Evolutionary conservation across 495 filamentous ascomycete genomes (phyloP).

Genomic region (Trichoderma virens): DNA sequence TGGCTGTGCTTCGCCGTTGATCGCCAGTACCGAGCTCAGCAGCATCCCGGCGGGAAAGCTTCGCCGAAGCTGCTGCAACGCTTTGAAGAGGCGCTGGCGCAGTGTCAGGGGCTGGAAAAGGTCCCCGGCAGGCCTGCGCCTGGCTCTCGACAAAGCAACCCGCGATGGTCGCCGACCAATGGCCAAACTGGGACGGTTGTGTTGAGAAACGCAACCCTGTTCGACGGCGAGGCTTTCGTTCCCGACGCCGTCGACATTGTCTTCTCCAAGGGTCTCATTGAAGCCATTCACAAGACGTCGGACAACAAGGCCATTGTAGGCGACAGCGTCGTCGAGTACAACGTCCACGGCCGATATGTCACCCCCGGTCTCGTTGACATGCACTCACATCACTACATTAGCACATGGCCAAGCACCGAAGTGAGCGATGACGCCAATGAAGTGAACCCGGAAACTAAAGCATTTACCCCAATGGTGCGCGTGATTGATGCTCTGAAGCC

Average conservation of each 20-base stretch:
- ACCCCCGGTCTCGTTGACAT: constrained; percentile 49
- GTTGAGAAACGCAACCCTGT: constrained; percentile 28
- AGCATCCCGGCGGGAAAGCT: not conserved
- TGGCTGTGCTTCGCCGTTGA: not conserved
- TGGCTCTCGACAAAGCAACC: constrained; percentile 10
- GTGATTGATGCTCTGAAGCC: constrained; percentile 42
- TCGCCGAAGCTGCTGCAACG: not conserved
- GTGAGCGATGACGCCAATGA: constrained; percentile 33
- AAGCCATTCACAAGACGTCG: constrained; percentile 16
- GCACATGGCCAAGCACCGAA: constrained; percentile 21
- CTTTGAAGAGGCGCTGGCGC: constrained; percentile 7
- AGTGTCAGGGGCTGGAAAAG: constrained; percentile 8
- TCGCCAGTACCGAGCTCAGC: not conserved
- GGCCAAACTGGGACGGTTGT: constrained; percentile 12
- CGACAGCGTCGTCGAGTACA: constrained; percentile 19
- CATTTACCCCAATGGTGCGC: constrained; percentile 39
- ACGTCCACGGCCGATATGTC: constrained; percentile 36
- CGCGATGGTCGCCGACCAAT: constrained; percentile 11
- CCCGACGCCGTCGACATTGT: constrained; percentile 22
- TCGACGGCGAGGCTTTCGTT: constrained; percentile 27
- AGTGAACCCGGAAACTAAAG: constrained; percentile 20
- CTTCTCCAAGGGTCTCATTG: constrained; percentile 24
- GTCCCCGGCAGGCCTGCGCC: constrained; percentile 1
- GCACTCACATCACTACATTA: constrained; percentile 39
- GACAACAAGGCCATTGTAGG: not conserved